These are phyloP conservation scores for Lipomyces anomalus DNA, from an alignment of 805 yeast genomes.

Conservation along the genomic window DNA sequence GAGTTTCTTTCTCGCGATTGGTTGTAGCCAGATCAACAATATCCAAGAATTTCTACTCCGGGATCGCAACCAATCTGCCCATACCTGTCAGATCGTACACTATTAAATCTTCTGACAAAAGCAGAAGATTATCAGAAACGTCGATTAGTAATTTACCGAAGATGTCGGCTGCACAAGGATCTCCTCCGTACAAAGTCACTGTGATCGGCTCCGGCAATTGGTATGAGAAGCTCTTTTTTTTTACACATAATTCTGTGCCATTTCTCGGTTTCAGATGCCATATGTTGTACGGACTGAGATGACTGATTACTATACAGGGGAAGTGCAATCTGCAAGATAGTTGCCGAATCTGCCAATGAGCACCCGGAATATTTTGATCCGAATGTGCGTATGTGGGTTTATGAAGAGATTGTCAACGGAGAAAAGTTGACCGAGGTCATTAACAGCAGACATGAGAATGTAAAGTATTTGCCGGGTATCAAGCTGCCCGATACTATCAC, in stretches of 20 bases:
- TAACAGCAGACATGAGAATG: constrained; percentile 87
- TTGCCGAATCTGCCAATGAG: constrained; percentile 76
- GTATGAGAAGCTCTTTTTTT: constrained; percentile 31
- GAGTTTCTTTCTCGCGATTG: too few relatives aligned
- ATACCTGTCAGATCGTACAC: too few relatives aligned
- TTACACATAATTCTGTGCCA: neutral
- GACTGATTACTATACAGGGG: constrained; percentile 44
- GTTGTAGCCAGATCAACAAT: too few relatives aligned
- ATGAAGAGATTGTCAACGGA: constrained; percentile 67
- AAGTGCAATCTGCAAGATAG: constrained; percentile 91
- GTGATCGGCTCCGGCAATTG: constrained; percentile 97
- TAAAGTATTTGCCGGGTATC: constrained; percentile 86
- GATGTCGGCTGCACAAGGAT: too few relatives aligned
- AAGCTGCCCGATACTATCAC: constrained; percentile 76
- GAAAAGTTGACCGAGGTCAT: constrained; percentile 81
- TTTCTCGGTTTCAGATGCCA: neutral
- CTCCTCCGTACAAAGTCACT: constrained; percentile 43
- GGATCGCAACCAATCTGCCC: too few relatives aligned
- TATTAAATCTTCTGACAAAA: too few relatives aligned
- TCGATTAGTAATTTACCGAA: too few relatives aligned
- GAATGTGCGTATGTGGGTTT: constrained; percentile 94
- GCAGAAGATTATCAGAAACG: too few relatives aligned
- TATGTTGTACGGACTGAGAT: neutral
- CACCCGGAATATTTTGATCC: constrained; percentile 66
- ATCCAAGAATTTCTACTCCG: too few relatives aligned